These are phyloP conservation scores for Pisolithus orientalis DNA, from an alignment of 768 basidiomycete genomes.

Conservation along the genomic window DNA sequence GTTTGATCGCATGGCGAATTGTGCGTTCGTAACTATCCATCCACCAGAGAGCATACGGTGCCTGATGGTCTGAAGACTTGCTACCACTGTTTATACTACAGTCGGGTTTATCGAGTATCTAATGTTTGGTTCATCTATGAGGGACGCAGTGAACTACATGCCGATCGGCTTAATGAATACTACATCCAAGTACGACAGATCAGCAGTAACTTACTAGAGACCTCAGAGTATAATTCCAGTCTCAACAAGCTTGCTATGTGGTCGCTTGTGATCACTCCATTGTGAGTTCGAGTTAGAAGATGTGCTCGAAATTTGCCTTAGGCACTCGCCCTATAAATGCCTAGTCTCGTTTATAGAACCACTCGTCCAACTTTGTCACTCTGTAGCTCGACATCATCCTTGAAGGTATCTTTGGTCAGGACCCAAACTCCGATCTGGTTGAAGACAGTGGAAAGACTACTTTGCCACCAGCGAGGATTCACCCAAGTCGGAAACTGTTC, in stretches of 20 bases:
- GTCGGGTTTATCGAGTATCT: constrained; percentile 81
- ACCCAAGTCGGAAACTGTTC: constrained; percentile 22
- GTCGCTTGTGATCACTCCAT: constrained; percentile 76
- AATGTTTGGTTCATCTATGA: constrained; percentile 82
- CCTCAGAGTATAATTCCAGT: constrained; percentile 60
- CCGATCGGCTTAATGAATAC: background rate
- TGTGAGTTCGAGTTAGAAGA: constrained; percentile 41
- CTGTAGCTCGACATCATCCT: constrained; percentile 72
- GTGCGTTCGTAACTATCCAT: constrained; percentile 64
- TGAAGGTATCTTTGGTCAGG: constrained; percentile 70
- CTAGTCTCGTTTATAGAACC: background rate
- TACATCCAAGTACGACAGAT: constrained; percentile 40
- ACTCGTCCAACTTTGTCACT: background rate
- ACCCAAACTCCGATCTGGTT: constrained; percentile 22
- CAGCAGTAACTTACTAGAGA: constrained; percentile 72
- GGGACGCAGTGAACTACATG: constrained; percentile 61
- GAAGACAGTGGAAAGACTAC: constrained; percentile 21
- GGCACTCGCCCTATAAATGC: constrained; percentile 62
- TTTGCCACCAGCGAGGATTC: constrained; percentile 6
- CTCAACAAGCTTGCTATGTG: constrained; percentile 76
- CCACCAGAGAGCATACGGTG: background rate
- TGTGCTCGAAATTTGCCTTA: constrained; percentile 71
- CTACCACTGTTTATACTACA: constrained; percentile 56
- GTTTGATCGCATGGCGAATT: constrained; percentile 79
- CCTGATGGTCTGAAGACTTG: constrained; percentile 34